phyloP scores from a whole-genome alignment of 1,284 basidiomycete genomes.

The Malassezia cuniculi region DNA sequence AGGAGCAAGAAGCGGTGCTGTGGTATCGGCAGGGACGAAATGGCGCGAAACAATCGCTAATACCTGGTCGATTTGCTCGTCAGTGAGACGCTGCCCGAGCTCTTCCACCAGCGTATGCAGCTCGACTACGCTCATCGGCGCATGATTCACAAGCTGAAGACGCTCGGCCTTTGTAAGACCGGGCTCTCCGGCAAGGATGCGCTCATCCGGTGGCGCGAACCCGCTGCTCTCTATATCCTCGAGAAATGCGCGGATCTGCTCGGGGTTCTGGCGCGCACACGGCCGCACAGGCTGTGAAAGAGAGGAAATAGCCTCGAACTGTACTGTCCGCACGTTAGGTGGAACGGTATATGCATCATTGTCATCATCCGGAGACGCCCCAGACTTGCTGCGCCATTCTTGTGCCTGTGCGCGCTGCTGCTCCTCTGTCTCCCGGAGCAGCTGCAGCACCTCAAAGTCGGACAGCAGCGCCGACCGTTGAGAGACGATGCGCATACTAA shows the following conservation, averaged over 20 bases:
- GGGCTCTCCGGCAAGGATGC: constrained; percentile 46
- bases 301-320: constrained; percentile 75
- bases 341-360: constrained; percentile 24
- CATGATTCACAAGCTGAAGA: constrained; percentile 75
- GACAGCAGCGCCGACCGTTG: constrained; percentile 65
- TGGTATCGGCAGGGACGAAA: no score
- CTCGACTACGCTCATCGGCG: constrained; percentile 67
- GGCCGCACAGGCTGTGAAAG: constrained; percentile 62
- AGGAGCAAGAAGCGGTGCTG: no score
- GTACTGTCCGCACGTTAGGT: constrained; percentile 72
- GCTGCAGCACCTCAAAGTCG: constrained; percentile 69
- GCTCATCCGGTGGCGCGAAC: constrained; percentile 19
- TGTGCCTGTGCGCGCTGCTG: constrained; percentile 59
- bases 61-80: constrained; percentile 13
- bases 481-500: constrained; percentile 57
- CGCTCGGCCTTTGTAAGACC: constrained; percentile 79
- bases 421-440: constrained; percentile 63
- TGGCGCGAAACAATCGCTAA: no score
- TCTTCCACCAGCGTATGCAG: constrained; percentile 69
- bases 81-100: constrained; percentile 46
- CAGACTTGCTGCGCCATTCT: constrained; percentile 44
- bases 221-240: constrained; percentile 49
- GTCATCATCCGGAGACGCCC: constrained; percentile 10
- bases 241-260: constrained; percentile 57
- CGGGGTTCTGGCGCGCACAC: constrained; percentile 56